Percentiles rank a stretch among this genome's conserved stretches.
These are phyloP conservation scores for Ogataea siamensis DNA, from an alignment of 805 yeast species.

Conservation along the genomic window DNA sequence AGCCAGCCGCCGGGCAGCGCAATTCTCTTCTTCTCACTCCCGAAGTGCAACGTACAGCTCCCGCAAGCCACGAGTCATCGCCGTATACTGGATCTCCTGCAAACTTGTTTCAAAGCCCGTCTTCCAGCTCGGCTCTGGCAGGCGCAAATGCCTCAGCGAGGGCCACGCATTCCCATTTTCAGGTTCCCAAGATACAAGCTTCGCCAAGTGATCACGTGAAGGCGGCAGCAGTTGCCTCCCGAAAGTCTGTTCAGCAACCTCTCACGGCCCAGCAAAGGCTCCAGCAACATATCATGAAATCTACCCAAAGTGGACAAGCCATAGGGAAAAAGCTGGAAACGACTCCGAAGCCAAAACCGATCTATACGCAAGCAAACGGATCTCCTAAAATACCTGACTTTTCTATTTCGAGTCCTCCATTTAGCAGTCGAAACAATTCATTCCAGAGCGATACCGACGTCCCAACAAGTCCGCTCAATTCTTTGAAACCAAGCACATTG, in stretches of 20 bases:
- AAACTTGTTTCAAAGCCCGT: constrained; percentile 16
- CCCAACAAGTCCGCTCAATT: constrained; percentile 33
- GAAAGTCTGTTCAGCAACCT: constrained; percentile 17
- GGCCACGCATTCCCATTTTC: constrained; percentile 8
- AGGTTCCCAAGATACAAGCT: constrained; percentile 1
- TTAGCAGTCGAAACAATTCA: constrained; percentile 23
- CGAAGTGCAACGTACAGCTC: constrained; percentile 14
- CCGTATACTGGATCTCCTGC: constrained; percentile 9
- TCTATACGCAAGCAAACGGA: constrained; percentile 7
- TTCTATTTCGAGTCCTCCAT: too few relatives aligned
- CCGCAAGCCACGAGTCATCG: constrained; percentile 1
- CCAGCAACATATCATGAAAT: constrained; percentile 35
- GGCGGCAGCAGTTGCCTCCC: constrained; percentile 25
- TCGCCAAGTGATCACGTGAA: constrained; percentile 20
- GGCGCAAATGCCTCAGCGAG: constrained; percentile 30
- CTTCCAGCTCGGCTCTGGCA: constrained; percentile 20
- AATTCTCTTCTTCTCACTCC: constrained; percentile 18
- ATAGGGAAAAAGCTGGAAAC: constrained; percentile 28
- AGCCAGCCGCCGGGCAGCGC: constrained; percentile 12
- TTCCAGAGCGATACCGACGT: constrained; percentile 22
- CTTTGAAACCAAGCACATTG: constrained; percentile 25
- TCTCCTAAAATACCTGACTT: background rate
- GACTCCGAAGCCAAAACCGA: constrained; percentile 25
- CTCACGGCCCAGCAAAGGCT: constrained; percentile 36
- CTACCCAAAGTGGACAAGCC: constrained; percentile 33